These are phyloP conservation scores for Furcasterigmium furcatum DNA, from an alignment of 2,329 filamentous ascomycete species.

Conservation along the genomic window DNA sequence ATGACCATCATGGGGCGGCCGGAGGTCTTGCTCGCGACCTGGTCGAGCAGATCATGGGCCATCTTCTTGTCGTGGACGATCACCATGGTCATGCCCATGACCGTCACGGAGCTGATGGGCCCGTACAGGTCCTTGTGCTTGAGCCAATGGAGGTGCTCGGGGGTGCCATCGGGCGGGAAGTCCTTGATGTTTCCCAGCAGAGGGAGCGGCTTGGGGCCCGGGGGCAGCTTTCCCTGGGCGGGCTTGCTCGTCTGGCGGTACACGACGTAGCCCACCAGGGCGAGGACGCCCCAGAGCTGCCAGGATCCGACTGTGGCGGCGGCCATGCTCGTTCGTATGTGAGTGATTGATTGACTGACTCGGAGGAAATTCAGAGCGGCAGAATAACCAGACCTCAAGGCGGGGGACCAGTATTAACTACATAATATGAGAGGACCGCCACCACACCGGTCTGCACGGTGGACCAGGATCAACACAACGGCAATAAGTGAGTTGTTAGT, in stretches of 20 bases:
- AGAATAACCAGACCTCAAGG: no score
- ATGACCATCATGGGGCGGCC: slow-evolving; percentile 22
- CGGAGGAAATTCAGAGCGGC: no score
- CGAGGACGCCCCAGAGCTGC: slow-evolving; percentile 24
- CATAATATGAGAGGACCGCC: no score
- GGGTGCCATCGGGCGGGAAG: slow-evolving; percentile 32
- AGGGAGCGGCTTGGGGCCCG: slow-evolving; percentile 44
- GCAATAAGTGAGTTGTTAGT: no score
- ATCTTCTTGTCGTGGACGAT: slow-evolving; percentile 32
- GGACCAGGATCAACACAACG: no score
- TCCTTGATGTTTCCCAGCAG: slow-evolving; percentile 47
- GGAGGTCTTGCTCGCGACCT: slow-evolving; percentile 26
- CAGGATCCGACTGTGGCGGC: not conserved
- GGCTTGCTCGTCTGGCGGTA: not conserved
- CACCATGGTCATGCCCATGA: slow-evolving; percentile 34
- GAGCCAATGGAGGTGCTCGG: slow-evolving; percentile 36
- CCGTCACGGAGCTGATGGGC: slow-evolving; percentile 32
- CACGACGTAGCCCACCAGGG: not conserved
- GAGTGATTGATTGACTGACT: no score
- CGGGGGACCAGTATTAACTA: no score
- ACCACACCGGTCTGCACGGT: no score
- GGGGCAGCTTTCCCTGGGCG: slow-evolving; percentile 29
- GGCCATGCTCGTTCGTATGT: slow-evolving; percentile 20
- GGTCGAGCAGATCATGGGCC: slow-evolving; percentile 31
- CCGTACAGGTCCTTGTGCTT: slow-evolving; percentile 35